phyloP scores from a whole-genome alignment of 768 basidiomycete genomes.

The Coprinopsis strossmayeri region DNA sequence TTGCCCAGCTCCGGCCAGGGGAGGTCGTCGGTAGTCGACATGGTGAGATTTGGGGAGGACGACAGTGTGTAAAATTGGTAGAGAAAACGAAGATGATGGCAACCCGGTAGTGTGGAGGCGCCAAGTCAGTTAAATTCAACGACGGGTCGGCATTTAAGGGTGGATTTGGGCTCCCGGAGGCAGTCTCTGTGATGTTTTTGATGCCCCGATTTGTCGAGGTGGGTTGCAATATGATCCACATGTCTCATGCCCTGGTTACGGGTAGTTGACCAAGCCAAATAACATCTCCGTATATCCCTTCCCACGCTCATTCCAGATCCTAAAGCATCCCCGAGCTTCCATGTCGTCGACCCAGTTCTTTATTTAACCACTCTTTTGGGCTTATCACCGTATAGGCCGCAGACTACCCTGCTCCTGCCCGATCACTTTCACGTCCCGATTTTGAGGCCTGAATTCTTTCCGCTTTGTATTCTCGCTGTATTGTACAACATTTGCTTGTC shows the following conservation, averaged over 20 bases:
- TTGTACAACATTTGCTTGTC: background rate
- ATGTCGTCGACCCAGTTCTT: background rate
- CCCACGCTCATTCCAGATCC: background rate
- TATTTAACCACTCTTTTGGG: slow-evolving; percentile 3
- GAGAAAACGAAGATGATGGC: slow-evolving; percentile 21
- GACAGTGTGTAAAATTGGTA: slow-evolving; percentile 17
- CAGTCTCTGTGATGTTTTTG: slow-evolving; percentile 11
- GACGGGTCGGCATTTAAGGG: slow-evolving; percentile 26
- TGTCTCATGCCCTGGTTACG: slow-evolving; percentile 10
- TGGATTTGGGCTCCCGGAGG: slow-evolving; percentile 19
- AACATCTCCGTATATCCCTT: slow-evolving; percentile 1
- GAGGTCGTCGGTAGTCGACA: slow-evolving; percentile 64
- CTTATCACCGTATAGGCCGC: slow-evolving; percentile 20
- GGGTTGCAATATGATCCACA: slow-evolving; percentile 10
- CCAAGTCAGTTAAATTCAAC: slow-evolving; percentile 27
- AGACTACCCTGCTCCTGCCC: slow-evolving; percentile 3
- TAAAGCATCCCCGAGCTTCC: slow-evolving; percentile 17
- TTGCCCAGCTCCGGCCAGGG: slow-evolving; percentile 86
- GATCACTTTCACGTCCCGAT: background rate
- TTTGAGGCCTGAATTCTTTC: background rate
- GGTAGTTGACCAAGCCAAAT: background rate
- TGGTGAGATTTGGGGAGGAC: slow-evolving; percentile 26
- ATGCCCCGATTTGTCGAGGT: slow-evolving; percentile 11
- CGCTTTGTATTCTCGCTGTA: background rate
- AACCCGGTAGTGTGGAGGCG: slow-evolving; percentile 23